Evolutionary conservation across 2,329 filamentous ascomycete species (phyloP), one percentile per base, ranked within the genome.

Genomic region (Talaromyces sp.): DNA sequence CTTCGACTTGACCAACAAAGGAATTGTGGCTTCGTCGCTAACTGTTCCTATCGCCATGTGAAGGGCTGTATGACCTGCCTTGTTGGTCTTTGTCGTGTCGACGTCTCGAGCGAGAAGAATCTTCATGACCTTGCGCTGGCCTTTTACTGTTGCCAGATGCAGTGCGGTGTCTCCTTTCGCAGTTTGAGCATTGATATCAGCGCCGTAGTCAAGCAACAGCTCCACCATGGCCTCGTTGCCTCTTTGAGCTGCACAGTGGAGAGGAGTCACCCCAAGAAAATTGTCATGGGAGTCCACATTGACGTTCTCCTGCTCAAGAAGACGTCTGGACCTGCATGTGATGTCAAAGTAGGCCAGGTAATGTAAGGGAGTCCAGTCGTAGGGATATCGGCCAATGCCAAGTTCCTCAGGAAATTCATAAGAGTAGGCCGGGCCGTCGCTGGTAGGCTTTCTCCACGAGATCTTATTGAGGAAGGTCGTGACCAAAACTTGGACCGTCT

Each of bases 391-490:
- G 0, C 69, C 72, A 4, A 73, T 54, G 0, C 70, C 70, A 1
- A 72, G 55, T 13, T 68, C 56, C 1, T 58, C 57, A 0, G 70
- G 70, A 3, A 71, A 65, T 4, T 54, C 60, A 5, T 51, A 61
- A 9, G 55, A 55, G 9, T 59, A 61, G 1, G 51, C 8, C 4
- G 36, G 11, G 17, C 22, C 15, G 11, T 65, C 63, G 10, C 62
- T 64, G 13, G 63, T n/a, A 17, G 72, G 72, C 0, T 68, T 62
- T 59, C 71, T 65, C 72, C 72, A 74, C 2, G 59, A 60, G 7
- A 74, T 62, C 33, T 74, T 74, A 32, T 74, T 74, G 9, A 74
- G 62, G n/a, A 73, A 74, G 0, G 72, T 64, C n/a, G 62, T 63
- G 17, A 71, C 70, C 1, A 74, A 58, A 0, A 74, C 71, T 36